Evolutionary conservation across 352 stramenopile species (phyloP).

Genomic region (Stramenopiles sp.): DNA sequence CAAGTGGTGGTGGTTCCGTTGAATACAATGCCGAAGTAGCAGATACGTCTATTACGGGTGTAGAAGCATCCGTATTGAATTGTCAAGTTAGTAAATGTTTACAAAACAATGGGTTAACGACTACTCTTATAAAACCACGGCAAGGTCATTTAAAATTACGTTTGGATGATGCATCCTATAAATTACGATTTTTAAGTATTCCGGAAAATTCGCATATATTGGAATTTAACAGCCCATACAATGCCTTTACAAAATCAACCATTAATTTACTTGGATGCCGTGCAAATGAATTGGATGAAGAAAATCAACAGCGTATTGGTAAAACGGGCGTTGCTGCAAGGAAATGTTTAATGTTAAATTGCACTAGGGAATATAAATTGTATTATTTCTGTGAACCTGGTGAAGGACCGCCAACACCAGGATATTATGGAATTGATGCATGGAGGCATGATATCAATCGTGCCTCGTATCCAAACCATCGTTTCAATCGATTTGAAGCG

Average conservation of each 20-base stretch:
- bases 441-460: not conserved
- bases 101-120: not conserved
- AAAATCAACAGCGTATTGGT: not conserved
- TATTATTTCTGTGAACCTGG: not conserved
- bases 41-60: not conserved
- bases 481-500: not conserved
- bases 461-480: not conserved
- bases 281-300: not conserved
- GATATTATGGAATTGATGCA: not conserved
- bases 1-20: not conserved
- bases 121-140: not conserved
- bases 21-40: not conserved
- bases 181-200: not conserved
- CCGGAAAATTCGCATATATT: not conserved
- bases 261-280: not conserved
- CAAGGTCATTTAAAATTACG: not conserved
- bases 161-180: not conserved
- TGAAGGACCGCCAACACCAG: not conserved
- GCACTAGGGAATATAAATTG: not conserved
- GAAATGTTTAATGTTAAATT: not conserved
- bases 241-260: not conserved
- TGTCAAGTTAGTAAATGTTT: not conserved
- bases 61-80: not conserved
- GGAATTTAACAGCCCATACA: not conserved
- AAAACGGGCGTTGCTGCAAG: not conserved